Percentiles rank a stretch among this genome's conserved stretches.
Evolutionary conservation across 192 early-diverging fungal genomes (phyloP).

Genomic region (Podochytrium sp.): DNA sequence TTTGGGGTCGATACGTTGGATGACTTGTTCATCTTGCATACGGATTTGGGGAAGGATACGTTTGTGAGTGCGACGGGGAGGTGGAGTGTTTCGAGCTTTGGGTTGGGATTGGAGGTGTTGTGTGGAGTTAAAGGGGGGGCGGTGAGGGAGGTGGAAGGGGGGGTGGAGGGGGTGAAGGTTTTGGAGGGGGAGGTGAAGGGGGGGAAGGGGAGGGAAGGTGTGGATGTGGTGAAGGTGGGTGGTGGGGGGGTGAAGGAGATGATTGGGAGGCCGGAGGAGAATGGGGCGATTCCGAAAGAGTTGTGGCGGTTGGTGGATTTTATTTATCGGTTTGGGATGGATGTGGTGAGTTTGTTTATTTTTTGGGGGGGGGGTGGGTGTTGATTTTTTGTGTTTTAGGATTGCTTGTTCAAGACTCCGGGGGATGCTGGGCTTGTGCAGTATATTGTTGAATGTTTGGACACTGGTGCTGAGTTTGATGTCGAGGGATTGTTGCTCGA

Average conservation of each 20-base stretch:
- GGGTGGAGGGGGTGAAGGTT: slow-evolving; percentile 12
- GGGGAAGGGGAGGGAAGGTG: slow-evolving; percentile 2
- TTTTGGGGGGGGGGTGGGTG: not conserved
- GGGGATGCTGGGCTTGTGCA: slow-evolving; percentile 68
- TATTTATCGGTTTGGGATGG: slow-evolving; percentile 67
- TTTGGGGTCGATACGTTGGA: slow-evolving; percentile 60
- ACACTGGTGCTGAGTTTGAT: slow-evolving; percentile 73
- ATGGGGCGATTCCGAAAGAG: slow-evolving; percentile 60
- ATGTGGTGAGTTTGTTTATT: slow-evolving; percentile 59
- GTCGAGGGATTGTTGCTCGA: slow-evolving; percentile 40
- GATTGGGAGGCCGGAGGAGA: slow-evolving; percentile 25
- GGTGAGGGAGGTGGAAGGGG: slow-evolving; percentile 30
- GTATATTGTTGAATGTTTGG: slow-evolving; percentile 81
- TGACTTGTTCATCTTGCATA: slow-evolving; percentile 81
- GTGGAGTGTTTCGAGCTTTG: slow-evolving; percentile 78
- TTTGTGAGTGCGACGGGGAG: slow-evolving; percentile 77
- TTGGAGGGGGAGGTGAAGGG: slow-evolving; percentile 5
- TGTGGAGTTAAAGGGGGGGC: slow-evolving; percentile 52
- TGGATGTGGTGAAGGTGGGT: slow-evolving; percentile 10
- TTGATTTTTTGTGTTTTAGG: slow-evolving; percentile 43
- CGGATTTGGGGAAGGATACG: slow-evolving; percentile 76
- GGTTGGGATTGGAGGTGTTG: slow-evolving; percentile 70
- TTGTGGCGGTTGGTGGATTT: slow-evolving; percentile 76
- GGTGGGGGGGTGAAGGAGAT: slow-evolving; percentile 5
- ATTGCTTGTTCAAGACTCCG: slow-evolving; percentile 63